phyloP scores from a whole-genome alignment of 139 green algal species.

The Closterium sp. region DNA sequence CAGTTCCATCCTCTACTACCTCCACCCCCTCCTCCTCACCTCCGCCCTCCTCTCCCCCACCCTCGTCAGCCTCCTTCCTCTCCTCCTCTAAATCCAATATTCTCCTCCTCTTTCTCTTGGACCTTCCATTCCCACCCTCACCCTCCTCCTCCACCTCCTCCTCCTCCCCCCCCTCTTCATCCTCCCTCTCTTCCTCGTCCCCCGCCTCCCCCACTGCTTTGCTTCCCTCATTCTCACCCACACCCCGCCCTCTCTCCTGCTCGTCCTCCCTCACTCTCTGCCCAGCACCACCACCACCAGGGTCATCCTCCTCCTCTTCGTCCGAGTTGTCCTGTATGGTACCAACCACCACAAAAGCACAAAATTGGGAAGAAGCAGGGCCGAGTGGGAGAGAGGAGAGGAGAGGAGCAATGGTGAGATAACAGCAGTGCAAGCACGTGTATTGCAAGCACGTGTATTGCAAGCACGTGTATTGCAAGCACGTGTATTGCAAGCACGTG shows the following conservation, averaged over 20 bases:
- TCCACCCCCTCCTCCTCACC: neutral
- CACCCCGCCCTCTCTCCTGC: neutral
- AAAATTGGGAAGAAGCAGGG: neutral
- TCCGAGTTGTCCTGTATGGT: neutral
- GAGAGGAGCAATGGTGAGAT: neutral
- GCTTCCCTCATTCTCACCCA: neutral
- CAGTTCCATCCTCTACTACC: neutral
- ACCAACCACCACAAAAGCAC: no score
- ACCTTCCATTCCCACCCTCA: neutral
- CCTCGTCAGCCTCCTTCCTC: neutral
- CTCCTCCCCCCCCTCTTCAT: neutral
- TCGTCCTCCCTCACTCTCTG: neutral
- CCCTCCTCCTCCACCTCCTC: neutral
- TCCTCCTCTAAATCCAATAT: neutral
- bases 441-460: no score
- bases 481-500: no score
- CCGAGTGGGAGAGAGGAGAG: neutral
- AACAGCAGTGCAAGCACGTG: no score
- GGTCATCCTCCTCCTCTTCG: neutral
- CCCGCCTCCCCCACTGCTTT: neutral
- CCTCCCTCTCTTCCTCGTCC: neutral
- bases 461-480: no score
- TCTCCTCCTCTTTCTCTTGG: neutral
- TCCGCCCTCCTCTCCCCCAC: neutral
- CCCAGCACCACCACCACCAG: neutral